These are phyloP conservation scores for Capillidium rhysosporum DNA, from an alignment of 371 early-diverging fungal genomes.

Conservation along the genomic window DNA sequence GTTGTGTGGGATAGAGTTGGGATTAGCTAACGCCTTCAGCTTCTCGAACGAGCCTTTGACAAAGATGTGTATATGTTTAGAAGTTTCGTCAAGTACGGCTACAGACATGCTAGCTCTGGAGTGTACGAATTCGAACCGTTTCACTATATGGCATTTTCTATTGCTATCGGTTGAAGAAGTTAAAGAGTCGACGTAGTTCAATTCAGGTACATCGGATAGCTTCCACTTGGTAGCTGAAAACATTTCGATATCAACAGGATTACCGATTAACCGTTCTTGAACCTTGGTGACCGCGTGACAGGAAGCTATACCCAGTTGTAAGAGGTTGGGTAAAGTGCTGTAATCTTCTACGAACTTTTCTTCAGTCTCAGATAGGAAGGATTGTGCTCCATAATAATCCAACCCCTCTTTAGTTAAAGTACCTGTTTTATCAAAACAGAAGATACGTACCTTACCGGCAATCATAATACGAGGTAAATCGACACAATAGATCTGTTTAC, in stretches of 20 bases:
- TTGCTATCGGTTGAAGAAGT: constrained; percentile 12
- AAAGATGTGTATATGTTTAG: constrained; percentile 38
- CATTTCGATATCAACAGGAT: constrained; percentile 88
- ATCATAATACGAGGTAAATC: constrained; percentile 56
- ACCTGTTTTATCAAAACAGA: constrained; percentile 83
- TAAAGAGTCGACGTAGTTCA: constrained; percentile 21
- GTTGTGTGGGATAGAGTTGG: constrained; percentile 33
- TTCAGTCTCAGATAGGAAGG: neutral
- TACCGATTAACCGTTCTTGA: constrained; percentile 52
- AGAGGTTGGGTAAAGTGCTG: neutral
- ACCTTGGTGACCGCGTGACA: constrained; percentile 68
- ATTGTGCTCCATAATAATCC: constrained; percentile 6
- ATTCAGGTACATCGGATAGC: neutral
- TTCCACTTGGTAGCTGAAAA: constrained; percentile 46
- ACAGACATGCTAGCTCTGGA: constrained; percentile 69
- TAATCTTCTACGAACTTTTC: neutral
- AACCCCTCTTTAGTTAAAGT: constrained; percentile 30
- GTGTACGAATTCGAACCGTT: constrained; percentile 73
- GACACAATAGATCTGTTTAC: constrained; percentile 40
- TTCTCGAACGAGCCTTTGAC: constrained; percentile 73
- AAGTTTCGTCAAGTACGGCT: constrained; percentile 32
- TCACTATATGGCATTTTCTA: constrained; percentile 24
- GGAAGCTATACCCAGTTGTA: constrained; percentile 21
- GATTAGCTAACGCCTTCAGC: constrained; percentile 30
- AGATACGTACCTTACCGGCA: constrained; percentile 47